Percentiles rank a stretch among this genome's conserved stretches.
These are phyloP conservation scores for Turnera subulata DNA, from an alignment of 345 rosid genomes.

Conservation along the genomic window DNA sequence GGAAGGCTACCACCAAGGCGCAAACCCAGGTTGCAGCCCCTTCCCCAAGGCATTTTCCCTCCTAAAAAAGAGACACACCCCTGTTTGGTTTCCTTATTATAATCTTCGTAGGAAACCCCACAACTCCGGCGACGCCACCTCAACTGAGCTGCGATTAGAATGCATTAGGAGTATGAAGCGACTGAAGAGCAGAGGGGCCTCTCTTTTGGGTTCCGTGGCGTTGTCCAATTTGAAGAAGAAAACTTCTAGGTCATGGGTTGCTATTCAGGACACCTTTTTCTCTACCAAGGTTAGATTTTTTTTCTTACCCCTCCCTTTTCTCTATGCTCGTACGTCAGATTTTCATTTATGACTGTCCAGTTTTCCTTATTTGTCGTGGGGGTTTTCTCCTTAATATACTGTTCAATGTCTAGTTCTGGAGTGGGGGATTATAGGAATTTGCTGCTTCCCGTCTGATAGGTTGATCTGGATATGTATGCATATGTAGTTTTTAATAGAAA, in stretches of 20 bases:
- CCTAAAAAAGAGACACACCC: background rate
- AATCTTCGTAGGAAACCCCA: too few species aligned
- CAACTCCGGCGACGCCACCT: too few species aligned
- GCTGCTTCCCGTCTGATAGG: too few species aligned
- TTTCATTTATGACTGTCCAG: too few species aligned
- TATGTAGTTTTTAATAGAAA: too few species aligned
- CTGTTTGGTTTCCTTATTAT: background rate
- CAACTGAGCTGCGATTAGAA: background rate
- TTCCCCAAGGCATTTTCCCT: background rate
- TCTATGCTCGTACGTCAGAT: too few species aligned
- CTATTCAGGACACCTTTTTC: conserved; percentile 73
- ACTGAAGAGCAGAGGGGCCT: conserved; percentile 53
- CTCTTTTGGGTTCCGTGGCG: conserved; percentile 37
- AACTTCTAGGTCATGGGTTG: conserved; percentile 64
- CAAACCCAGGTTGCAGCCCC: background rate
- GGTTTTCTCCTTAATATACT: too few species aligned
- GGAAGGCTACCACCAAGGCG: background rate
- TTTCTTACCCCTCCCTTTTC: background rate
- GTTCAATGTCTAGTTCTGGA: too few species aligned
- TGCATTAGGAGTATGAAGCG: conserved; percentile 46
- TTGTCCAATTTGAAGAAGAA: conserved; percentile 62
- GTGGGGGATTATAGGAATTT: too few species aligned
- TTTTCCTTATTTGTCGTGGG: too few species aligned
- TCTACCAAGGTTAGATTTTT: conserved; percentile 58
- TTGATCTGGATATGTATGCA: too few species aligned